Evolutionary conservation across 75 land plant species (phyloP).

Genomic region (Adiantum capillusveneris): DNA sequence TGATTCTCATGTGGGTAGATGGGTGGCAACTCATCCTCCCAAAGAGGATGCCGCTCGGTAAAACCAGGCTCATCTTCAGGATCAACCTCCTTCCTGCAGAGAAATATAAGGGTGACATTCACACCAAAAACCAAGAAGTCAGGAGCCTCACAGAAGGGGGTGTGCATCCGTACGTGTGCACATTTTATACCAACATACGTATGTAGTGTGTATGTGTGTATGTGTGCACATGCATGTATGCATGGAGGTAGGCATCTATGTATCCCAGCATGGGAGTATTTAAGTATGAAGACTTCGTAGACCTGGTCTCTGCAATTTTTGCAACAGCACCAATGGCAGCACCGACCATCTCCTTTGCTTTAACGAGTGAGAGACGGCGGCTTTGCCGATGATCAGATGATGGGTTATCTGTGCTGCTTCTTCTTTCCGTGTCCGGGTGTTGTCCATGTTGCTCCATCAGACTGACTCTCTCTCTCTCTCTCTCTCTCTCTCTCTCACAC

Average conservation of each 20-base stretch:
- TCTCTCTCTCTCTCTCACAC: no score
- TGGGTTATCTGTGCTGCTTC: no score
- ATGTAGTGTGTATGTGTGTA: background rate
- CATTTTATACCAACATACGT: no score
- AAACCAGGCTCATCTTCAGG: constrained; percentile 12
- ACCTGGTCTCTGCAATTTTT: constrained; percentile 1
- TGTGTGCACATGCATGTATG: background rate
- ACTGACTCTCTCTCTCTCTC: no score
- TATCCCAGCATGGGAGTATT: no score
- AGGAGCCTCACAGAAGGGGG: no score
- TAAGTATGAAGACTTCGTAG: no score
- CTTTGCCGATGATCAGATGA: background rate
- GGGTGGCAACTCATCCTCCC: constrained; percentile 14
- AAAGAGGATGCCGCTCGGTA: constrained; percentile 4
- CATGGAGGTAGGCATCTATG: no score
- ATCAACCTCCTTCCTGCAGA: constrained; percentile 1
- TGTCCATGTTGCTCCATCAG: no score
- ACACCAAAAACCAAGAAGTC: background rate
- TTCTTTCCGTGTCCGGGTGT: no score
- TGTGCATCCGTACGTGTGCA: no score
- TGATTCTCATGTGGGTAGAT: background rate
- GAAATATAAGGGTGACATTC: background rate
- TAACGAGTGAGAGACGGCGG: background rate
- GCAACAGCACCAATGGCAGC: background rate
- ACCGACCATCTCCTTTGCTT: background rate